Conservation (phyloP, 345 rosid species). For the Eucalyptus regnans region DNA sequence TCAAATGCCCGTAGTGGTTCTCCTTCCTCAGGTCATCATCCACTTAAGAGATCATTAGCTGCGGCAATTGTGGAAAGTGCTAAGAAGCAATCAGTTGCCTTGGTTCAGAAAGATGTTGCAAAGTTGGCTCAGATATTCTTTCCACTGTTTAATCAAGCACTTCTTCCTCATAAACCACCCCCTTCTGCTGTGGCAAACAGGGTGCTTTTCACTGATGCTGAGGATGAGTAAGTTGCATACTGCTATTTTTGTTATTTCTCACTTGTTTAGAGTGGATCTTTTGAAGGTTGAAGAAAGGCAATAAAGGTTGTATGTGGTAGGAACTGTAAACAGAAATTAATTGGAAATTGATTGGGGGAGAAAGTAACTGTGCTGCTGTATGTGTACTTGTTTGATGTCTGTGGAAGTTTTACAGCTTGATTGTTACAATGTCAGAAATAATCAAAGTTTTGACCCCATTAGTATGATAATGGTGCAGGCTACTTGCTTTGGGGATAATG, state of each 20-base stretch:
- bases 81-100: slow-evolving; percentile 74
- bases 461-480: slow-evolving; percentile 26
- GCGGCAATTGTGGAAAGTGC: slow-evolving; percentile 75
- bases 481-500: slow-evolving; percentile 83
- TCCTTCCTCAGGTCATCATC: slow-evolving; percentile 32
- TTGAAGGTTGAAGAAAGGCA: neutral
- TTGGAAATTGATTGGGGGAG: neutral
- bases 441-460: neutral
- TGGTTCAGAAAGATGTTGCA: slow-evolving; percentile 75
- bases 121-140: slow-evolving; percentile 54
- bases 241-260: neutral
- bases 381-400: neutral
- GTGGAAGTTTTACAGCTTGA: neutral
- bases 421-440: neutral
- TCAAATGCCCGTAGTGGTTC: slow-evolving; percentile 10
- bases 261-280: neutral
- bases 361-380: neutral
- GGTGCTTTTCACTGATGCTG: slow-evolving; percentile 86
- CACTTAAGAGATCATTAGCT: slow-evolving; percentile 69
- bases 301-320: neutral
- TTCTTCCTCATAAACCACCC: slow-evolving; percentile 93
- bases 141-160: slow-evolving; percentile 50
- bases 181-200: slow-evolving; percentile 57
- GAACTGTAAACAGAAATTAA: neutral
- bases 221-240: slow-evolving; percentile 77